Evolutionary conservation across 2,329 filamentous ascomycete species (phyloP).

Genomic region (Graphilbum sp.): DNA sequence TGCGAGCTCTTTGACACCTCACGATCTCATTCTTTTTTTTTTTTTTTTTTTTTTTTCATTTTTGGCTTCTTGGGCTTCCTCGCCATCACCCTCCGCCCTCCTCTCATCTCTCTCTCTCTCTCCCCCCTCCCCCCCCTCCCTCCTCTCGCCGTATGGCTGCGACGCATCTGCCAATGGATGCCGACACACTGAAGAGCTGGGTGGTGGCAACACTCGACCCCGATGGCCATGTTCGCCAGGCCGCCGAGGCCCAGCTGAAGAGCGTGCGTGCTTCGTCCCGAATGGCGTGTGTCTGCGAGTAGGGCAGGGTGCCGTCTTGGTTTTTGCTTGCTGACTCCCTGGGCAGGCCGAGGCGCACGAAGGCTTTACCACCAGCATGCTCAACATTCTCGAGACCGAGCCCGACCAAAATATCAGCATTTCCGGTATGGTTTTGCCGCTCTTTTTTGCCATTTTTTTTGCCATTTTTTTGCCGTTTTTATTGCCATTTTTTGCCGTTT

Average conservation of each 20-base stretch:
- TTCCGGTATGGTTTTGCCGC: constrained; percentile 61
- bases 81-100: no score
- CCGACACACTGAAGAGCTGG: constrained; percentile 9
- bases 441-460: constrained; percentile 1
- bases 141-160: no score
- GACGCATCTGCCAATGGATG: no score
- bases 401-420: constrained; percentile 72
- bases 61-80: no score
- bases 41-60: no score
- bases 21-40: no score
- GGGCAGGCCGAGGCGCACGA: constrained; percentile 71
- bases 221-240: constrained; percentile 36
- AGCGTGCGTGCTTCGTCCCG: constrained; percentile 36
- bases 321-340: background rate
- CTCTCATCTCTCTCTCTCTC: no score
- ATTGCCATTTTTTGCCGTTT: constrained; percentile 1
- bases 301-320: no score
- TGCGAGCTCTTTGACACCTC: no score
- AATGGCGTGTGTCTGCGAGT: background rate
- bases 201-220: constrained; percentile 10
- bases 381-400: constrained; percentile 81
- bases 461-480: constrained; percentile 1
- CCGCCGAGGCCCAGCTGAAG: constrained; percentile 69
- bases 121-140: no score
- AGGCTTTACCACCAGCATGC: constrained; percentile 78